A percentile compares a stretch with the other conserved stretches of the same genome.
phyloP scores from a whole-genome alignment of 257 asterid species.

The Petrea volubilis region DNA sequence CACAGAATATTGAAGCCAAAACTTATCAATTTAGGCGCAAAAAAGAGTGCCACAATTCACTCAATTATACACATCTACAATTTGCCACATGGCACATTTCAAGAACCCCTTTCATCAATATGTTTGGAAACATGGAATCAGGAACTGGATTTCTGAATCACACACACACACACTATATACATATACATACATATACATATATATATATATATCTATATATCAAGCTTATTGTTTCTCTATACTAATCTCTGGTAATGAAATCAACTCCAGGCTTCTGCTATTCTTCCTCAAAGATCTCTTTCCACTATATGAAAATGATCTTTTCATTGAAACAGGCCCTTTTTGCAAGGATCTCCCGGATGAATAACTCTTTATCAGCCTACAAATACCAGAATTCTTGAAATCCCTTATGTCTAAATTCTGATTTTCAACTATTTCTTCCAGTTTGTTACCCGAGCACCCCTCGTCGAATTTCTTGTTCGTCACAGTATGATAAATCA shows the following conservation, averaged over 20 bases:
- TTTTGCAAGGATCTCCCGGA: slow-evolving; percentile 44
- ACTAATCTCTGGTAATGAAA: slow-evolving; percentile 1
- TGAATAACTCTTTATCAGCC: slow-evolving; percentile 50
- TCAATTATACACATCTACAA: slow-evolving; percentile 9
- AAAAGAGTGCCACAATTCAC: background rate
- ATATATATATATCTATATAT: too few species aligned
- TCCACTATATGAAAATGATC: slow-evolving; percentile 59
- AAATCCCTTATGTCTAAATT: background rate
- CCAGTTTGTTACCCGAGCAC: slow-evolving; percentile 22
- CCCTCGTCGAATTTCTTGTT: slow-evolving; percentile 38
- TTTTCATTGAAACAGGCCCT: slow-evolving; percentile 53
- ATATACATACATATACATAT: too few species aligned
- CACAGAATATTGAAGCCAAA: background rate
- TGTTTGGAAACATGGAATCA: background rate
- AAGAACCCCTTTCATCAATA: background rate
- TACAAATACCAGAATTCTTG: slow-evolving; percentile 30
- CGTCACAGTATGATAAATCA: slow-evolving; percentile 13
- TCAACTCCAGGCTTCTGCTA: slow-evolving; percentile 42
- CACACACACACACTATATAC: too few species aligned
- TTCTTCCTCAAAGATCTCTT: slow-evolving; percentile 37
- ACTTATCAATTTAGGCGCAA: background rate
- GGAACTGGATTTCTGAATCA: too few species aligned
- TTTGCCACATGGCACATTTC: background rate
- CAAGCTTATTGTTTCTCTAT: background rate
- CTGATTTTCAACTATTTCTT: slow-evolving; percentile 14